These are phyloP conservation scores for Rubus idaeus DNA, from an alignment of 306 rosid genomes.

Conservation along the genomic window DNA sequence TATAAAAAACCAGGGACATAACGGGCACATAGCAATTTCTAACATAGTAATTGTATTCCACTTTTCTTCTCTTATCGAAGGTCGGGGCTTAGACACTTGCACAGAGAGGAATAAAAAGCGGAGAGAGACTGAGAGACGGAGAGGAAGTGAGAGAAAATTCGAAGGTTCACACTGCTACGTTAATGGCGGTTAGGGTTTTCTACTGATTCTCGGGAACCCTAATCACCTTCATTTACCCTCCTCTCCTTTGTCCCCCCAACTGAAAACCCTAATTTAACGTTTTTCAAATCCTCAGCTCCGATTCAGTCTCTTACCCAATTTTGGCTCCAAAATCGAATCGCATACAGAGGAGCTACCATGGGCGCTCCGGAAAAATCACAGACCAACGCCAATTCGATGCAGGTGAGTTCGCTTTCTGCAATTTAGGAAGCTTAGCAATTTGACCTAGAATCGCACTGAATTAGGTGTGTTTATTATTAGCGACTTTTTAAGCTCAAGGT, in stretches of 20 bases:
- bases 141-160: constrained; percentile 32
- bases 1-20: constrained; percentile 19
- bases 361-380: constrained; percentile 90
- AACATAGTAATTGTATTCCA: constrained; percentile 28
- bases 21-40: constrained; percentile 17
- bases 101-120: constrained; percentile 33
- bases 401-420: constrained; percentile 50
- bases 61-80: constrained; percentile 33
- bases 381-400: constrained; percentile 79
- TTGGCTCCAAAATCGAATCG: constrained; percentile 30
- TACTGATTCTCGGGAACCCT: constrained; percentile 41
- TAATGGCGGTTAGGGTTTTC: constrained; percentile 89
- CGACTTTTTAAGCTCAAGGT: constrained; percentile 32
- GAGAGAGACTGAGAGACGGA: constrained; percentile 26
- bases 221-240: constrained; percentile 38
- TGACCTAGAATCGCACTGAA: constrained; percentile 35
- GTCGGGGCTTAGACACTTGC: constrained; percentile 42
- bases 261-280: constrained; percentile 65
- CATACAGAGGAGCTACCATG: constrained; percentile 46
- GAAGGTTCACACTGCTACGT: constrained; percentile 42
- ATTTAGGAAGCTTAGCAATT: constrained; percentile 31
- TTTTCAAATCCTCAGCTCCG: constrained; percentile 20
- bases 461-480: constrained; percentile 11
- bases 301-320: background rate
- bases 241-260: constrained; percentile 32